These are phyloP conservation scores for Flaveria robusta DNA, from an alignment of 129 eudicot species.

Conservation along the genomic window DNA sequence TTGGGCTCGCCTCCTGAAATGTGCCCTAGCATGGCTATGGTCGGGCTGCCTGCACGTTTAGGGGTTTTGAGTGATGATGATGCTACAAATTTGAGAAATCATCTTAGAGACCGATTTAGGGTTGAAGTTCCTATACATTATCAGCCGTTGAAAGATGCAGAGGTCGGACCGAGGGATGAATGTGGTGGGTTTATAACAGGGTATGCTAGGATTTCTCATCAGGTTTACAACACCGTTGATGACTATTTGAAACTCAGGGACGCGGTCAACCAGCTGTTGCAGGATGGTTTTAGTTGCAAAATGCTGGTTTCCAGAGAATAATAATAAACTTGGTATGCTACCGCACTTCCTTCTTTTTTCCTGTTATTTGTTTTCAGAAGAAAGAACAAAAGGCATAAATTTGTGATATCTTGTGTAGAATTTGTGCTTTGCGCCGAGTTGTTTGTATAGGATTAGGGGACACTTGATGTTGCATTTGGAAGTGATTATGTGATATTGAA, in stretches of 20 bases:
- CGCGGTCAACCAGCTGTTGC: constrained; percentile 62
- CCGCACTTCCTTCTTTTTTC: constrained; percentile 5
- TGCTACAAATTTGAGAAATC: constrained; percentile 60
- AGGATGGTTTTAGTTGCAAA: constrained; percentile 56
- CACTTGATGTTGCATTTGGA: neutral
- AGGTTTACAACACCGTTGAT: constrained; percentile 75
- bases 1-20: constrained; percentile 79
- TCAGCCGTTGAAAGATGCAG: constrained; percentile 51
- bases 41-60: constrained; percentile 72
- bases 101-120: constrained; percentile 56
- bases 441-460: constrained; percentile 11
- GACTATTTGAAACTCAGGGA: constrained; percentile 79
- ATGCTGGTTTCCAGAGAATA: constrained; percentile 30
- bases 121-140: constrained; percentile 89
- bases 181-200: constrained; percentile 50
- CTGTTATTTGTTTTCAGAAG: constrained; percentile 19
- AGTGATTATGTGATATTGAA: neutral
- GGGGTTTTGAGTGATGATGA: constrained; percentile 63
- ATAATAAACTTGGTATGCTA: constrained; percentile 34
- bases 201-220: constrained; percentile 89
- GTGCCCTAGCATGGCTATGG: constrained; percentile 88
- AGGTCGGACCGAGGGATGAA: constrained; percentile 41
- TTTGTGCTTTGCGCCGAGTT: constrained; percentile 34
- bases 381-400: constrained; percentile 23
- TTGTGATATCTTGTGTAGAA: constrained; percentile 39